These are phyloP conservation scores for Pichia sp. DNA, from an alignment of 1,139 yeast species.

Conservation along the genomic window DNA sequence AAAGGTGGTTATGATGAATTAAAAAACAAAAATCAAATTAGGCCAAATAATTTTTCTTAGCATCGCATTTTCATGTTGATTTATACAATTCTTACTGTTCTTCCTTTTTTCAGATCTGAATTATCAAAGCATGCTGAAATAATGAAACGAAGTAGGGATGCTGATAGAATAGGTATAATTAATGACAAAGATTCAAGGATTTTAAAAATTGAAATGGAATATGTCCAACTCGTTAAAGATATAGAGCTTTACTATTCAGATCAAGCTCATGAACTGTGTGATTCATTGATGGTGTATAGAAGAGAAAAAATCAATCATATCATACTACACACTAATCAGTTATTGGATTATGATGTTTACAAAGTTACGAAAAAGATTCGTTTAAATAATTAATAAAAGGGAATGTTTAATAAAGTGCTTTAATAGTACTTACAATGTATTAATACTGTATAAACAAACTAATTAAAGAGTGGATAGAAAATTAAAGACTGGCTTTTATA, in stretches of 20 bases:
- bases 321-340: not conserved
- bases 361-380: not conserved
- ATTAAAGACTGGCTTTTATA: constrained; percentile 21
- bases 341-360: not conserved
- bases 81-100: no score
- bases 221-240: constrained; percentile 5
- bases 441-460: not conserved
- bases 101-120: no score
- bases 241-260: constrained; percentile 9
- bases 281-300: not conserved
- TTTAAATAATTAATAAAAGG: not conserved
- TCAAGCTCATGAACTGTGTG: constrained; percentile 9
- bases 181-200: constrained; percentile 1
- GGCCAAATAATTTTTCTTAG: no score
- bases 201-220: not conserved
- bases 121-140: not conserved
- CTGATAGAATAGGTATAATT: not conserved
- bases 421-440: no score
- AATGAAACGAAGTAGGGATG: not conserved
- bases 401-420: no score
- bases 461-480: constrained; percentile 21
- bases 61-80: no score
- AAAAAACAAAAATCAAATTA: no score
- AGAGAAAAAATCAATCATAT: not conserved
- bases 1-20: no score